Base-by-base conservation (phyloP, 2,329 filamentous ascomycete genomes). In the Paracoccidioides lutzii region DNA sequence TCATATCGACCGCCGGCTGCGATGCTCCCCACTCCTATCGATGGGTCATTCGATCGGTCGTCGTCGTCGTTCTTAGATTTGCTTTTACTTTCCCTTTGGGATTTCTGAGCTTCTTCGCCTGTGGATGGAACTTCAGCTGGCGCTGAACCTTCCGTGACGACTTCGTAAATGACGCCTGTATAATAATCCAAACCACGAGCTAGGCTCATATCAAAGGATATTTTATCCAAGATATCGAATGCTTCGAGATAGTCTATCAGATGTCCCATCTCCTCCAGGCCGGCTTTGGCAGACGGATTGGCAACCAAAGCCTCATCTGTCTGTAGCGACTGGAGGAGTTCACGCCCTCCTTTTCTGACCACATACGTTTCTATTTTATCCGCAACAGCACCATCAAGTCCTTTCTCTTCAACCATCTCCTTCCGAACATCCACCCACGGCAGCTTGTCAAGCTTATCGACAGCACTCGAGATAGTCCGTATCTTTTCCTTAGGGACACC, bases 401-500 rank as follows among this genome's bases (percentile, higher is more conserved):
- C 90, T 75, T 96, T 96, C 61, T 94, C 87, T 62, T 91, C 87
- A 0, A 87, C 85, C 90, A 96, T 96, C 70, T 96, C 90, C 70
- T 86, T 87, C 69, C 85, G 83, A 54, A 96, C 91, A 60, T 95
- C 90, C 37, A 80, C 80, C 91, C 90, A 96, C 1, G 90, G 86
- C 66, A 85, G 76, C 75, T 97, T 97, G 73, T 96, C 91, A 55
- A 97, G 77, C 76, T 97, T 97, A 75, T 97, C 91, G 49, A 97
- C 90, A 1, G 91, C 90, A 30, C 87, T 93, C 42, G 87, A 93
- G 66, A 96, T 96, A 35, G 87, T 82, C 55, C 91, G 82, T 62
- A 95, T 87, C 77, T 94, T 90, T 56, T 95, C 86, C 57, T 81
- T 75, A 1, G 90, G 88, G 12, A 97, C 90, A 60, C 91, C 90